phyloP scores from a whole-genome alignment of 345 rosid genomes.

The Brassica cretica region DNA sequence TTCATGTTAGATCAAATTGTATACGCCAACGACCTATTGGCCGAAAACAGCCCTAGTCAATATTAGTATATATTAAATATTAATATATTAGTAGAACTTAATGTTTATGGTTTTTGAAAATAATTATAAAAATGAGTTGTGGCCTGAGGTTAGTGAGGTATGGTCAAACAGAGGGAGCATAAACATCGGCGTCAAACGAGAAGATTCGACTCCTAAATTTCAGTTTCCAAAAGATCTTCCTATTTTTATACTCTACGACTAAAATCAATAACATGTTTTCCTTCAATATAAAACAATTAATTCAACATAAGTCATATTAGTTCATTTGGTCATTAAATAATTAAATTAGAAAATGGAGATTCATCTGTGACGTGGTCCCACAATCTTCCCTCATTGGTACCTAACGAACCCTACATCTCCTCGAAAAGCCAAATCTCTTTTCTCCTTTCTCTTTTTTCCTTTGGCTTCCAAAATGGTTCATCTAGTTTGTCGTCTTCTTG shows the following conservation, averaged over 20 bases:
- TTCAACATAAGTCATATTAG: neutral
- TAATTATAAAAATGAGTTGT: neutral
- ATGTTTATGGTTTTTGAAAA: neutral
- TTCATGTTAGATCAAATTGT: neutral
- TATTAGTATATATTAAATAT: neutral
- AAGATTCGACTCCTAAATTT: constrained; percentile 33
- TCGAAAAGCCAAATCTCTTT: constrained; percentile 36
- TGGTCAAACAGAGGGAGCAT: constrained; percentile 28
- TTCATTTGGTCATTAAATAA: neutral
- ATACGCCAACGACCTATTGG: neutral
- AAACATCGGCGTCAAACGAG: constrained; percentile 39
- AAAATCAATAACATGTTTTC: neutral
- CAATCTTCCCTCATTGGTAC: constrained; percentile 27
- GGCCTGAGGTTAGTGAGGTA: neutral
- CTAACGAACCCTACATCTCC: constrained; percentile 28
- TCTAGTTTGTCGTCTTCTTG: constrained; percentile 37
- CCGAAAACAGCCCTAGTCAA: neutral
- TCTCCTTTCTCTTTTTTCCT: neutral
- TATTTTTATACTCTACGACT: neutral
- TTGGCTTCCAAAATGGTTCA: constrained; percentile 23
- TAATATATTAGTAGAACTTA: neutral
- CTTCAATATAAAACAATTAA: neutral
- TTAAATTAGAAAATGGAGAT: neutral
- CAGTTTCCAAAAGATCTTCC: constrained; percentile 40
- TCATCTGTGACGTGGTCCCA: constrained; percentile 27